Base-by-base conservation (phyloP, 2,329 filamentous ascomycete genomes). In the Parafenestella ontariensis region DNA sequence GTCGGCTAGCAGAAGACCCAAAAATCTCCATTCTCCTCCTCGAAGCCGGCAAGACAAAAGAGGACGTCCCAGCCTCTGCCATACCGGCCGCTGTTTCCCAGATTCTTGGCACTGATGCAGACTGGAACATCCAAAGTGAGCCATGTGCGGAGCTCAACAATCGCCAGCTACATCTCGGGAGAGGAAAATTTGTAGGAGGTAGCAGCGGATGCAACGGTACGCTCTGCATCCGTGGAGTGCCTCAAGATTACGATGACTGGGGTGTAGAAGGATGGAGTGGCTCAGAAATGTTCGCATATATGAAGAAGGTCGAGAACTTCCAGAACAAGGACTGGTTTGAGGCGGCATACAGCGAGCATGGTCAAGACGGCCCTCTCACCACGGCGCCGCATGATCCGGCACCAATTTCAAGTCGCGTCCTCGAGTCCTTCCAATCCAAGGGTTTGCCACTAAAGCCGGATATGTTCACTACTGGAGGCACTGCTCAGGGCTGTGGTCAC, bases 291-390 rank as follows among this genome's bases (percentile, higher is more conserved):
- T 85, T 83, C 57, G 69, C 67, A 10, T 83, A 80, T 51, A 86
- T 85, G 78, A 76, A 69, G 46, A 85, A 85, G 58, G 81, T 81
- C 45, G 84, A 87, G 58, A 82, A 79, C 5, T 87, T 86, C 60
- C 80, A 85, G 45, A 64, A 71, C 18, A 86, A 85, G 61, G 69
- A 79, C 24, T 85, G 83, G 83, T 85, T 85, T 66, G 63, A 83
- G 23, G 79, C 78, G 4, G 72, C 78, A 40, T 62, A 74, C 3
- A 69, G 71, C 3, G 74, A 72, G 9, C 84, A 87, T 56, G 63
- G 63, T 8, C 46, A 36, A 8, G 65, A 75, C 15, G 84, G 84
- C 0, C 80, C 78, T 15, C 72, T 86, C 2, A 77, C 83, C 47
- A 82, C 77, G 6, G 83, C 83, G 56, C 84, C 83, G 0, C 82